A percentile compares a stretch with the other conserved stretches of the same genome.
Conservation (phyloP, 371 early-diverging fungal species). For the Haplosporangium sp. region DNA sequence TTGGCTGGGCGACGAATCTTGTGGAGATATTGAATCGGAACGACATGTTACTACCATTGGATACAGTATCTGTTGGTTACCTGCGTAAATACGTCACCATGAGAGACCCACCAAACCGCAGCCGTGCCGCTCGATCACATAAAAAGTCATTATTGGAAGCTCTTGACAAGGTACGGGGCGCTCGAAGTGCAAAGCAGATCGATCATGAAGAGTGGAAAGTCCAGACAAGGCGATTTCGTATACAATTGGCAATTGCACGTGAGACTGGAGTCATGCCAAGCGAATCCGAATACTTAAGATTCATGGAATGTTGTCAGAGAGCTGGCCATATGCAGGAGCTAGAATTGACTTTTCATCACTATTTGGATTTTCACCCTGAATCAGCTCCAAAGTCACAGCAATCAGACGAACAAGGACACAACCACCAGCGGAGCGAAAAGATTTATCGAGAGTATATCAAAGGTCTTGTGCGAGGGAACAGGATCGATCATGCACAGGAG, state of each 20-base stretch:
- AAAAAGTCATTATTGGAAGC: not conserved
- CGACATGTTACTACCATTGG: slow-evolving; percentile 18
- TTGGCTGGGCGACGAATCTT: slow-evolving; percentile 10
- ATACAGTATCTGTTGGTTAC: not conserved
- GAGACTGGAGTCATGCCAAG: slow-evolving; percentile 24
- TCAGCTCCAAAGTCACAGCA: not conserved
- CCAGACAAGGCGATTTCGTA: slow-evolving; percentile 42
- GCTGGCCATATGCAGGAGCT: slow-evolving; percentile 26
- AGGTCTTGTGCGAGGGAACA: slow-evolving; percentile 24
- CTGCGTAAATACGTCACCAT: slow-evolving; percentile 8
- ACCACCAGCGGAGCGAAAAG: slow-evolving; percentile 14
- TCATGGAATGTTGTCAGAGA: slow-evolving; percentile 37
- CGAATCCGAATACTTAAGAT: slow-evolving; percentile 25
- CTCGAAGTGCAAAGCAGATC: slow-evolving; percentile 2
- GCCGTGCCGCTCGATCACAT: not conserved
- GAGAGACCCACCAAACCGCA: not conserved
- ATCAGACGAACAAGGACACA: not conserved
- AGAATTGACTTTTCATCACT: slow-evolving; percentile 42
- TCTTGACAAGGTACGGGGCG: not conserved
- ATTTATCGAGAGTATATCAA: slow-evolving; percentile 45
- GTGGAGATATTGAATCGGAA: slow-evolving; percentile 5
- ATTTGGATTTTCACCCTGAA: slow-evolving; percentile 20
- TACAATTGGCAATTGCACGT: slow-evolving; percentile 32
- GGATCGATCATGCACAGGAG: slow-evolving; percentile 48
- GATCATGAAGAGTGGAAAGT: slow-evolving; percentile 27